Base-by-base conservation (phyloP, 1,284 basidiomycete genomes). In the Lentinus polychrous region DNA sequence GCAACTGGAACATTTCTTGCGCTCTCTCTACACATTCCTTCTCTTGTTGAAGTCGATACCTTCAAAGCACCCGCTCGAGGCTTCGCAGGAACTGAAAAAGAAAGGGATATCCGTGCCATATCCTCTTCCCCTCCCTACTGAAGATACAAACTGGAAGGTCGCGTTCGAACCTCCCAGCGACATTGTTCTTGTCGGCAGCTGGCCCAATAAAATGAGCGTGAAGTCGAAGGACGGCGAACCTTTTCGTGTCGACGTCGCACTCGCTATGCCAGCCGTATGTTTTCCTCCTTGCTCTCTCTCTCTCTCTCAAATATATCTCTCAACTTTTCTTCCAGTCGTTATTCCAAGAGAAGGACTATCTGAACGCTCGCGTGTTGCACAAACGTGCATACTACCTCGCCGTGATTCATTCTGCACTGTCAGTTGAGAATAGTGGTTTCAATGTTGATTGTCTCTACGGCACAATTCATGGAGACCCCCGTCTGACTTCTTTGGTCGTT, bases 321-420 rank as follows among this genome's bases (percentile, higher is more conserved):
- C 17, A 3, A 12, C 39, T 39, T 20, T 14, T 20, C 22, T n/a
- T 23, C 53, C 58, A 92, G 82, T 61, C 58, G 39, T 68, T 97
- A 22, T 94, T 99, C 60, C 92, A 96, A 68, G 90, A 94, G 57
- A 99, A 98, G 65, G 95, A 99, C 63, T 91, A 94, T 56, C 71
- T 94, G 48, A 89, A 94, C 61, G 81, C 83, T 32, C 81, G 96
- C 15, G 94, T 91, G 66, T 94, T 95, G 62, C 87, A 95, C 65
- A 99, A 99, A 66, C 76, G 91, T 38, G 86, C 91, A 0, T 94
- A 88, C 63, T 99, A 94, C 67, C 77, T 98, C 11, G 86, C 93
- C 7, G 27, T 32, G 3, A 43, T 43, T 8, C 8, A 20, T 43
- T 24, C 31, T 27, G 42, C 24, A 14, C 8, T 43, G 6, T 14